Base-by-base conservation (phyloP, 1,284 basidiomycete genomes). In the Caloboletus inedulis region DNA sequence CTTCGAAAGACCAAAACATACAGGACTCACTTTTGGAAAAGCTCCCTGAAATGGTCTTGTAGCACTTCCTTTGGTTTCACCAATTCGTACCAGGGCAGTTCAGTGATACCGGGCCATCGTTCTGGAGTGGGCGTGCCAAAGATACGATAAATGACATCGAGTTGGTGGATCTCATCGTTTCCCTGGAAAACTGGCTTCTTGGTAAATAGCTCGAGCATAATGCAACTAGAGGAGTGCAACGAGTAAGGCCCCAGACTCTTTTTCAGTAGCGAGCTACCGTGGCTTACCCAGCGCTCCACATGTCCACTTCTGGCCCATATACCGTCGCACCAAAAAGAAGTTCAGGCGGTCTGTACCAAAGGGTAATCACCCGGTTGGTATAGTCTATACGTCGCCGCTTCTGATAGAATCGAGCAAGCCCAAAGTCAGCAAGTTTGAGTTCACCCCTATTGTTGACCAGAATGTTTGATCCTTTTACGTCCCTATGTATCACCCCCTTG, bases 291-390 rank as follows among this genome's bases (percentile, higher is more conserved):
- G 96, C 97, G 67, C 94, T 97, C 97, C 97, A 99, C 86, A 97
- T 97, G 66, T 99, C 97, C n/a, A 99, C 96, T 65, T 98, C 97
- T 3, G 93, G 87, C 1, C 95, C 96, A 72, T 99, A 99, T 19
- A 94, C 85, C 2, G 97, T 99, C 43, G 94, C 94, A 16, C 97
- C 98, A 59, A 99, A 87, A 36, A 99, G 74, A 43, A 99, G 77
- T 70, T 99, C 98, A 4, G 96, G 97, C 5, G 94, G 92, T 42
- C 97, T 85, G 72, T 99, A 99, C 98, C 98, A 99, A 42, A 98
- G 81, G 13, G 97, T 99, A 60, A 99, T 98, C 40, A 99, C 97
- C 30, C 97, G 84, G 71, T 99, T 99, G 30, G 97, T 99, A 68
- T 99, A 99, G 69, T 99, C 97, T 54, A 87, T 89, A 49, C 80